A percentile compares a stretch with the other conserved stretches of the same genome.
Conservation (phyloP, 192 early-diverging fungal species). For the Diversispora epigaea region DNA sequence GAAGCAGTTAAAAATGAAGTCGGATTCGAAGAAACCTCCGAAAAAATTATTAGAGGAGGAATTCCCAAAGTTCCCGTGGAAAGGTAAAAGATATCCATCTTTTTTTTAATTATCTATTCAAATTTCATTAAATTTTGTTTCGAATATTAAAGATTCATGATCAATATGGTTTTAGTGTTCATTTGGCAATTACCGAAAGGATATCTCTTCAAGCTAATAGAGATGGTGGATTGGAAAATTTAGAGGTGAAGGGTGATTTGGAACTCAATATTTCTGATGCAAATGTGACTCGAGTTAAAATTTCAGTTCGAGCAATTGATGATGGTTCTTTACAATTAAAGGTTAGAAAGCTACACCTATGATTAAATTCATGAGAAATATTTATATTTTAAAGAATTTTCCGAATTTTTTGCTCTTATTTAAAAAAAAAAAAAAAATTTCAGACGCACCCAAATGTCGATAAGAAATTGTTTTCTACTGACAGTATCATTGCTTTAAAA, state of each 20-base stretch:
- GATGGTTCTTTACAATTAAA: conserved; percentile 81
- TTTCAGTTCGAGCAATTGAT: conserved; percentile 60
- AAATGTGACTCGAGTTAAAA: conserved; percentile 56
- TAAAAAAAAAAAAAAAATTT: background rate
- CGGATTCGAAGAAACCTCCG: conserved; percentile 53
- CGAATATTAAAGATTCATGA: background rate
- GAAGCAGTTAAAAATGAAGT: conserved; percentile 86
- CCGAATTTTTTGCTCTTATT: background rate
- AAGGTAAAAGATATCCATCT: background rate
- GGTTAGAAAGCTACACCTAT: conserved; percentile 38
- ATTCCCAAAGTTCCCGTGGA: conserved; percentile 16
- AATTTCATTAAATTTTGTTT: background rate
- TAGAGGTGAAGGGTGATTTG: conserved; percentile 95
- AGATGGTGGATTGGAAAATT: conserved; percentile 87
- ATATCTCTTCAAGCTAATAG: conserved; percentile 79
- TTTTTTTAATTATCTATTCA: background rate
- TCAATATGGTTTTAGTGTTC: conserved; percentile 66
- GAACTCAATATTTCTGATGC: conserved; percentile 78
- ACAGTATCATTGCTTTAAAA: conserved; percentile 73
- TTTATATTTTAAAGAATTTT: background rate
- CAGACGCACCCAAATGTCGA: conserved; percentile 98
- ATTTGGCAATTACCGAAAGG: conserved; percentile 85
- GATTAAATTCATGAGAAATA: background rate
- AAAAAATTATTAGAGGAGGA: conserved; percentile 18
- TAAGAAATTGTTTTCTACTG: conserved; percentile 77